Evolutionary conservation across 2,329 filamentous ascomycete species (phyloP).

Genomic region (Scolecobasidium constrictum): DNA sequence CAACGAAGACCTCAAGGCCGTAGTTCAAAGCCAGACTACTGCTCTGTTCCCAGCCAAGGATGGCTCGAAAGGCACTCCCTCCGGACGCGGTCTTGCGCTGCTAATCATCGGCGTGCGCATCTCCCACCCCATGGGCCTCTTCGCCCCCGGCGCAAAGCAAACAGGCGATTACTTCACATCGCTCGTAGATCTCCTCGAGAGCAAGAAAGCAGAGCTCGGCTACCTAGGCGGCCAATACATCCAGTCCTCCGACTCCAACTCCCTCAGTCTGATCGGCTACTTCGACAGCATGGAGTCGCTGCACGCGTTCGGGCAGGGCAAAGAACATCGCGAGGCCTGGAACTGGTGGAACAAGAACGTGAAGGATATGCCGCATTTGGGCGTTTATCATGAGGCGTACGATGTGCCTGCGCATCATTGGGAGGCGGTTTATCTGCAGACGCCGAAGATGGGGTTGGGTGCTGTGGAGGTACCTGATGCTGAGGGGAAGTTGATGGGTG

Average conservation of each 20-base stretch:
- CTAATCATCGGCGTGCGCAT: conserved; percentile 7
- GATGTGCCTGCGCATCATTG: conserved; percentile 32
- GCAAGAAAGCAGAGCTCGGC: conserved; percentile 33
- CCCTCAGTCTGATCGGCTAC: conserved; percentile 35
- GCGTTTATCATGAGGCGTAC: conserved; percentile 46
- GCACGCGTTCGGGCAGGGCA: conserved; percentile 40
- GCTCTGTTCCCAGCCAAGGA: conserved; percentile 1
- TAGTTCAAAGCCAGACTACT: background rate
- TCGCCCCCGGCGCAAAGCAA: conserved; percentile 34
- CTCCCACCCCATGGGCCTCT: conserved; percentile 32
- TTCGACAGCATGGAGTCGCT: conserved; percentile 40
- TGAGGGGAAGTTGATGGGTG: conserved; percentile 2
- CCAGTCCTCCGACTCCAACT: conserved; percentile 23
- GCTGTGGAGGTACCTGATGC: conserved; percentile 9
- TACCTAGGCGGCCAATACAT: conserved; percentile 28
- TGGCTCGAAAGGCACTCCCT: background rate
- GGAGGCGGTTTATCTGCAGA: conserved; percentile 41
- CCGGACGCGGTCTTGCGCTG: background rate
- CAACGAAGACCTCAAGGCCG: background rate
- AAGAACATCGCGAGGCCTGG: conserved; percentile 38
- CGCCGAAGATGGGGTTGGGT: conserved; percentile 22
- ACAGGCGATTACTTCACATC: conserved; percentile 26
- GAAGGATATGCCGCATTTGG: conserved; percentile 29
- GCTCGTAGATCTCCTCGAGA: conserved; percentile 26
- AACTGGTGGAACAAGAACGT: conserved; percentile 34